Evolutionary conservation across 2,329 filamentous ascomycete species (phyloP).

Genomic region (Calonectria honghensis): DNA sequence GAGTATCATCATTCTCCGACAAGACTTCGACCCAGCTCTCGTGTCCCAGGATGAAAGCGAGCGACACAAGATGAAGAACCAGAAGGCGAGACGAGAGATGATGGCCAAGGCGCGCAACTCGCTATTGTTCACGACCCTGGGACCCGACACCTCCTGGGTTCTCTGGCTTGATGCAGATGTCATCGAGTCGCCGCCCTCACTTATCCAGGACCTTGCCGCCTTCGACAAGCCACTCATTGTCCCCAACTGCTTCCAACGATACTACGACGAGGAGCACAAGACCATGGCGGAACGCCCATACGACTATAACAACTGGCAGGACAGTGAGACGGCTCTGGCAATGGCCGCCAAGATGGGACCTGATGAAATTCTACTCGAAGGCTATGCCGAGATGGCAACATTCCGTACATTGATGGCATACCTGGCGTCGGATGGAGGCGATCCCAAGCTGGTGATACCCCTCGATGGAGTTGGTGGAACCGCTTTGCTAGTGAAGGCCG

Average conservation of each 20-base stretch:
- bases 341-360: conserved; percentile 87
- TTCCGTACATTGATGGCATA: conserved; percentile 95
- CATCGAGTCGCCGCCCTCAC: conserved; percentile 86
- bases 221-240: conserved; percentile 95
- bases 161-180: conserved; percentile 97
- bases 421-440: conserved; percentile 76
- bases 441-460: conserved; percentile 78
- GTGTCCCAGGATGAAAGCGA: conserved; percentile 89
- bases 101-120: conserved; percentile 97
- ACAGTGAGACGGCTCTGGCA: conserved; percentile 86
- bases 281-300: conserved; percentile 87
- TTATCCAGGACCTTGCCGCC: conserved; percentile 93
- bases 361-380: conserved; percentile 95
- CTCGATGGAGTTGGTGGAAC: conserved; percentile 97
- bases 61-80: conserved; percentile 92
- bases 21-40: conserved; percentile 92
- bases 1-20: conserved; percentile 93
- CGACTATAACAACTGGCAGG: conserved; percentile 98
- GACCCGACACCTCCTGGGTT: conserved; percentile 94
- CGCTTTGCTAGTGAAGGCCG: conserved; percentile 93
- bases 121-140: conserved; percentile 94
- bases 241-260: conserved; percentile 96
- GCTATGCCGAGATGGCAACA: conserved; percentile 94
- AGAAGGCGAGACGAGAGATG: conserved; percentile 88
- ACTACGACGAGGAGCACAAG: conserved; percentile 80